Evolutionary conservation across 1,139 yeast species (phyloP), one percentile per base, ranked within the genome.

Genomic region (Ogataea hybrid): DNA sequence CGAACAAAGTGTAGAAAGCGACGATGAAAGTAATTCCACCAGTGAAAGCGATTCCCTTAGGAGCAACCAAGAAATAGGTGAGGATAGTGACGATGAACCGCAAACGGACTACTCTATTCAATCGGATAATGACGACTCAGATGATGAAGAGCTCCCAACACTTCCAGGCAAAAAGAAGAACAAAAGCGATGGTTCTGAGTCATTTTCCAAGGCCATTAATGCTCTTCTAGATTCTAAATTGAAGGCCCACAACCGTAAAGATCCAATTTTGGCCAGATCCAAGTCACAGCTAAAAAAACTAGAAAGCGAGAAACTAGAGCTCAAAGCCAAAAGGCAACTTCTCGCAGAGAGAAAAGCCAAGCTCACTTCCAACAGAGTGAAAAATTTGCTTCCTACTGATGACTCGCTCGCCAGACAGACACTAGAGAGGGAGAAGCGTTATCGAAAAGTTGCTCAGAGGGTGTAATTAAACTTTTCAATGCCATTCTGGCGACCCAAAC

Each of bases 361-460:
- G 34, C 71, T 83, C 36, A 90, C 85, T 48, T 77, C 81, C 48
- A 81, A 80, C 47, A 76, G 96, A 55, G 73, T 82, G 30, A 77
- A 70, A 47, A 76, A 84, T 46, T 69, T 89, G 14, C 66, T 88
- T 36, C 95, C 96, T 10, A 62, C 67, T 6, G 70, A 63, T 20
- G 68, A 69, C 18, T 61, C 65, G 12, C 65, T 61, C 18, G 78
- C 81, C 1, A 75, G 89, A 56, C 71, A 70, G 33, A 63, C 75
- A 4, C 61, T 90, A 29, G 92, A 84, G 44, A 75, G 74, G 41
- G 99, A 92, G 60, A 77, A 78, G 50, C 71, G 69, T 51, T 68
- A 88, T 57, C 84, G 85, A 62, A 90, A 89, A 60, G 75, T 81
- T 25, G 97, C 97, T 0, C 97, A 92, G 65, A 76, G 84, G 99